Percentiles rank a stretch among this genome's conserved stretches.
These are phyloP conservation scores for Nymphaea thermarum DNA, from an alignment of 164 flowering plant species.

Conservation along the genomic window DNA sequence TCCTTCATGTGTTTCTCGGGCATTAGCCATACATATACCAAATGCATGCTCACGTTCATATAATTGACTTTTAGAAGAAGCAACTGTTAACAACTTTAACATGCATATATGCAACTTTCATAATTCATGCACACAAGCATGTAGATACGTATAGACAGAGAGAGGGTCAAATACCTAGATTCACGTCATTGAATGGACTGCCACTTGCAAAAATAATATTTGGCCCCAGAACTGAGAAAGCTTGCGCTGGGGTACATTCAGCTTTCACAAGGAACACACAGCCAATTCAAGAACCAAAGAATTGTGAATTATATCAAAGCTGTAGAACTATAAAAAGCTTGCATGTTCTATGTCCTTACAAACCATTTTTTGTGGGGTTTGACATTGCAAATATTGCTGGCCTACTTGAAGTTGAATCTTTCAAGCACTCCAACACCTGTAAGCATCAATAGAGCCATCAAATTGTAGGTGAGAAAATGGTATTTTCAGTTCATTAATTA, in stretches of 20 bases:
- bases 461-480: no score
- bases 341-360: neutral
- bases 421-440: constrained; percentile 88
- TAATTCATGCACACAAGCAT: no score
- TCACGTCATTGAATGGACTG: constrained; percentile 81
- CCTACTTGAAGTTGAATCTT: constrained; percentile 85
- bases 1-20: no score
- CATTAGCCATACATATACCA: no score
- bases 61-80: constrained; percentile 1
- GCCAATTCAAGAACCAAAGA: neutral
- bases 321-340: neutral
- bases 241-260: constrained; percentile 97
- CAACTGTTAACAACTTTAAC: neutral
- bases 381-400: constrained; percentile 96
- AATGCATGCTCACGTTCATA: constrained; percentile 9
- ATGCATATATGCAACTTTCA: no score
- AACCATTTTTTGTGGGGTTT: constrained; percentile 96
- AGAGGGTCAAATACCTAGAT: constrained; percentile 48
- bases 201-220: constrained; percentile 91
- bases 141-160: no score
- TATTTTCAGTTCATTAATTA: no score
- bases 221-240: constrained; percentile 79
- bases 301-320: neutral
- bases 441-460: neutral
- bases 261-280: constrained; percentile 26